Conservation (phyloP, 106 monocot species). For the Cymbidium sinense region DNA sequence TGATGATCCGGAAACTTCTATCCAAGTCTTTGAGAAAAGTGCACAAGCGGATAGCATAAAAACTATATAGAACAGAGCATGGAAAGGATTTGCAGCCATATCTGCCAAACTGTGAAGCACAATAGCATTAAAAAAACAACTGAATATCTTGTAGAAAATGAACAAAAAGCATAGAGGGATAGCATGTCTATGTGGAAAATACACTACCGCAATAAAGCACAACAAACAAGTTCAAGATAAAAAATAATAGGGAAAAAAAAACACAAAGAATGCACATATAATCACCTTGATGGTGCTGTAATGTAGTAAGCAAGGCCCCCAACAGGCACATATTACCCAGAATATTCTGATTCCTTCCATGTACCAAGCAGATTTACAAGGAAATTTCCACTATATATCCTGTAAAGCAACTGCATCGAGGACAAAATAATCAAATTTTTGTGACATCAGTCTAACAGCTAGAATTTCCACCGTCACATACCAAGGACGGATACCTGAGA, state of each 20-base stretch:
- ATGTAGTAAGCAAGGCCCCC: constrained; percentile 22
- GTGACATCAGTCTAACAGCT: no score
- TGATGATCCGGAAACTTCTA: constrained; percentile 23
- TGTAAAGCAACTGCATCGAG: constrained; percentile 24
- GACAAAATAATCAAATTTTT: no score
- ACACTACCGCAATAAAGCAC: constrained; percentile 16
- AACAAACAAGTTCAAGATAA: background rate
- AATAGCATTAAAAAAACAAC: no score
- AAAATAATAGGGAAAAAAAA: background rate
- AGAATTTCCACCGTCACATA: no score
- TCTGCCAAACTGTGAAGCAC: no score
- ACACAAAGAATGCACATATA: background rate
- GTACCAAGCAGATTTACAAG: constrained; percentile 36
- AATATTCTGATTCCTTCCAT: constrained; percentile 26
- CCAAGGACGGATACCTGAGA: no score
- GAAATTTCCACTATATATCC: constrained; percentile 36
- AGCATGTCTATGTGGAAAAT: no score
- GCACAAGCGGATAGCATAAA: no score
- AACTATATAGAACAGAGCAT: no score
- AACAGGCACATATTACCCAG: constrained; percentile 24
- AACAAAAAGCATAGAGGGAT: constrained; percentile 18
- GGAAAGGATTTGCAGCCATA: no score
- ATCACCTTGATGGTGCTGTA: constrained; percentile 23
- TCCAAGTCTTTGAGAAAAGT: no score
- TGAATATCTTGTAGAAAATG: no score